Evolutionary conservation across 2,329 filamentous ascomycete species (phyloP).

Genomic region (Colletotrichum camelliae): DNA sequence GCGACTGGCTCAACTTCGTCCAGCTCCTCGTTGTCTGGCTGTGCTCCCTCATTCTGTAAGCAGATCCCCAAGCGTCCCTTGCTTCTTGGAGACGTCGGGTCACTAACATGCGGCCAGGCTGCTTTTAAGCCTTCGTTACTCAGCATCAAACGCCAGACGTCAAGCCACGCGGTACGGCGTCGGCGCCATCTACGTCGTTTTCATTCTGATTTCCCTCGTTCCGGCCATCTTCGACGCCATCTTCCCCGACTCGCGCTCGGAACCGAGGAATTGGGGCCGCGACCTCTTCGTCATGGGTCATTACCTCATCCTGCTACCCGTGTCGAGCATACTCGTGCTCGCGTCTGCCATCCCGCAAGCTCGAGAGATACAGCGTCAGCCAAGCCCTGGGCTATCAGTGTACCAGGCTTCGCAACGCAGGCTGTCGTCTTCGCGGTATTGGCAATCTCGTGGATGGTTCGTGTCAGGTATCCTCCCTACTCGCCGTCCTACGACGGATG

Average conservation of each 20-base stretch:
- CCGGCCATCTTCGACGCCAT: not conserved
- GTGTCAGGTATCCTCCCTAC: not conserved
- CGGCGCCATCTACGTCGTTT: not conserved
- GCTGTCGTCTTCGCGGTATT: not conserved
- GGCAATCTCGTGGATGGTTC: not conserved
- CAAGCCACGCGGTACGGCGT: not conserved
- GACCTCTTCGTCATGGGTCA: not conserved
- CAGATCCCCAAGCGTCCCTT: not conserved
- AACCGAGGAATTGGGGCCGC: not conserved
- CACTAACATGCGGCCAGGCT: not conserved
- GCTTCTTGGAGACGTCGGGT: not conserved
- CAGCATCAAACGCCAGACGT: not conserved
- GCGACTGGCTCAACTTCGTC: constrained; percentile 12
- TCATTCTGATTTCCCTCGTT: not conserved
- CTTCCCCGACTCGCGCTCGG: not conserved
- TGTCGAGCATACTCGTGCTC: not conserved
- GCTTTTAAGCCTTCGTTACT: not conserved
- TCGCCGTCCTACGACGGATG: not conserved
- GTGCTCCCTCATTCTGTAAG: not conserved
- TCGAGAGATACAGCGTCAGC: not conserved
- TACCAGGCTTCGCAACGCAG: not conserved
- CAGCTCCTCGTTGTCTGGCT: not conserved
- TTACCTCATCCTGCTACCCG: not conserved
- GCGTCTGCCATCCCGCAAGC: not conserved
- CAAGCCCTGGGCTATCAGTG: not conserved